Conservation (phyloP, 1,284 basidiomycete genomes). For the Ganoderma lingzhi region DNA sequence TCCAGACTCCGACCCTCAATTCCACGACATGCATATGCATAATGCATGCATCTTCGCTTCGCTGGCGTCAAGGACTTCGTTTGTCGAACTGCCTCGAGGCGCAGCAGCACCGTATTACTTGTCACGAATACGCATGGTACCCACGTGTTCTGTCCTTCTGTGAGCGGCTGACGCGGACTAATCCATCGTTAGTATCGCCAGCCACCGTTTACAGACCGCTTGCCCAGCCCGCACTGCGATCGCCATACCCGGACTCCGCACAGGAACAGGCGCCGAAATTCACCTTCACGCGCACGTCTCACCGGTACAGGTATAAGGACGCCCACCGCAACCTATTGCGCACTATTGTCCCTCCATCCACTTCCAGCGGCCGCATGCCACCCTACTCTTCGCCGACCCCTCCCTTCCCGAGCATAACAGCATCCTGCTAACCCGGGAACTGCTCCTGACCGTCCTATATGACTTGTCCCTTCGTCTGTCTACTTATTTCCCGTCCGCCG, state of each 20-base stretch:
- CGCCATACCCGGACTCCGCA: neutral
- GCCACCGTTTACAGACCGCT: neutral
- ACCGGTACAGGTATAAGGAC: neutral
- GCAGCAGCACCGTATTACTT: constrained; percentile 1
- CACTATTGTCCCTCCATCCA: neutral
- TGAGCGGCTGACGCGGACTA: neutral
- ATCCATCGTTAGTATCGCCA: neutral
- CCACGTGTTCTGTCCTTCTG: neutral
- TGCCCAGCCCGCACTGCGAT: neutral
- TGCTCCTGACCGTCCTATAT: constrained; percentile 54
- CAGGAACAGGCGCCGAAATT: constrained; percentile 1
- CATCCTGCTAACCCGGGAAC: constrained; percentile 41
- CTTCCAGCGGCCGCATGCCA: constrained; percentile 2
- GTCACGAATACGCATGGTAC: neutral
- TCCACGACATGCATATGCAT: neutral
- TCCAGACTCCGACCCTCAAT: neutral
- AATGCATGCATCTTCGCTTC: neutral
- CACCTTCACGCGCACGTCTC: neutral
- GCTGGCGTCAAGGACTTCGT: neutral
- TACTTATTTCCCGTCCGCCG: constrained; percentile 50
- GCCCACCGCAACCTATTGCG: neutral
- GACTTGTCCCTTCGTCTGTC: constrained; percentile 57
- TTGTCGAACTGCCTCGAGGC: constrained; percentile 7
- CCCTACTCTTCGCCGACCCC: neutral
- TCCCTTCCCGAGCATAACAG: constrained; percentile 41